Conservation (phyloP, 1,284 basidiomycete species). For the Fomes fomentarius region DNA sequence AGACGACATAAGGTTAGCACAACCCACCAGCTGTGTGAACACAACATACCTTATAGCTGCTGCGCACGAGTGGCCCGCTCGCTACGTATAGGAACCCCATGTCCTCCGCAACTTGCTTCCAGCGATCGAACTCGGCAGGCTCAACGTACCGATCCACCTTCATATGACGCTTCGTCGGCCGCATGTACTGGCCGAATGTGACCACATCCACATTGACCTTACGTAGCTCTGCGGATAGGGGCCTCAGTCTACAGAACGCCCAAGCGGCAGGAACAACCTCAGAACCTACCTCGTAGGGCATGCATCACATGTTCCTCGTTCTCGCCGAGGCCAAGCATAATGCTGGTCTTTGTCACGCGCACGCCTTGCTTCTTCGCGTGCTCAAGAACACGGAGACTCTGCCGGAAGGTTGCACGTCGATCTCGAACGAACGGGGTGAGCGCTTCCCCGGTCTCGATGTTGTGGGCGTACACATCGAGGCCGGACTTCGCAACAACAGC, state of each 20-base stretch:
- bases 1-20: not conserved
- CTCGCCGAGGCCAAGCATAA: slow-evolving; percentile 99
- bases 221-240: slow-evolving; percentile 69
- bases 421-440: slow-evolving; percentile 96
- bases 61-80: slow-evolving; percentile 93
- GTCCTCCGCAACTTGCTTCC: slow-evolving; percentile 89
- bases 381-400: slow-evolving; percentile 85
- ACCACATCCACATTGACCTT: slow-evolving; percentile 94
- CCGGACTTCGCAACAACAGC: slow-evolving; percentile 87
- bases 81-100: slow-evolving; percentile 99
- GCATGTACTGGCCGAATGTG: slow-evolving; percentile 99
- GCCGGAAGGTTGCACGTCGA: slow-evolving; percentile 90
- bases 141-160: slow-evolving; percentile 97
- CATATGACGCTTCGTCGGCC: slow-evolving; percentile 99
- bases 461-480: slow-evolving; percentile 98
- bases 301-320: slow-evolving; percentile 82
- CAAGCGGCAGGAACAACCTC: not conserved
- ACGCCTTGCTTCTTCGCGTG: slow-evolving; percentile 84
- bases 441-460: slow-evolving; percentile 94
- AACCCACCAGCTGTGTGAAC: too few species aligned
- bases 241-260: not conserved
- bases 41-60: slow-evolving; percentile 88
- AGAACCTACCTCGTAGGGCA: slow-evolving; percentile 74
- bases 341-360: slow-evolving; percentile 95
- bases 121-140: slow-evolving; percentile 90